These are phyloP conservation scores for Stipa capillata DNA, from an alignment of 176 grass and related monocot genomes.

Conservation along the genomic window DNA sequence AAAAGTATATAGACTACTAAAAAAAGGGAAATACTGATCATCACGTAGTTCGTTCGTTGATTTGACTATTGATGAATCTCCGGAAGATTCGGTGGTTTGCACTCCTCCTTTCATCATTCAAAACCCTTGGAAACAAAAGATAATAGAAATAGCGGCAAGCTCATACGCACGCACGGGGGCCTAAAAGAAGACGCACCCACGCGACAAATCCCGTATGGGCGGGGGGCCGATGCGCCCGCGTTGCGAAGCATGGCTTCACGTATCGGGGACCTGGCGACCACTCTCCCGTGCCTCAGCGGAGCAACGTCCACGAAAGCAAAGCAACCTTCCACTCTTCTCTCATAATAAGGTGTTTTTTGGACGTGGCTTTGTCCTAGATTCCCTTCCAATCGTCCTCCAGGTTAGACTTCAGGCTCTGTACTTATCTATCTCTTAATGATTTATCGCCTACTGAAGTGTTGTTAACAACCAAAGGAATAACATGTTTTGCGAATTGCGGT, in stretches of 20 bases:
- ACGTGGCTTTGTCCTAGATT: conserved; percentile 25
- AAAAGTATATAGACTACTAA: too few species aligned
- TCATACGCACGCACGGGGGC: neutral
- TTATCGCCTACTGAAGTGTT: neutral
- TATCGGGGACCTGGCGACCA: neutral
- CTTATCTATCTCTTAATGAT: neutral
- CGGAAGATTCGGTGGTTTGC: neutral
- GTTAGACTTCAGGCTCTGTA: conserved; percentile 3
- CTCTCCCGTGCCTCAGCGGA: too few species aligned
- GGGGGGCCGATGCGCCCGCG: neutral
- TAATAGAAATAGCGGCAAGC: neutral
- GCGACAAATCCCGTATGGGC: conserved; percentile 43
- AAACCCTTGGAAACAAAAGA: neutral
- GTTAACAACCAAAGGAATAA: neutral
- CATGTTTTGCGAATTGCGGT: neutral
- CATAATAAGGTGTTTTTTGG: conserved; percentile 14
- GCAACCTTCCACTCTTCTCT: too few species aligned
- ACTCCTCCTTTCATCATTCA: neutral
- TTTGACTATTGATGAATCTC: neutral
- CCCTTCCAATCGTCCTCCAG: conserved; percentile 11
- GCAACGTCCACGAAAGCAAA: too few species aligned
- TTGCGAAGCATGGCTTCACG: conserved; percentile 14
- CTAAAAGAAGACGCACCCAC: conserved; percentile 29
- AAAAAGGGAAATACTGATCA: too few species aligned
- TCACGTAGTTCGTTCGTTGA: neutral